Conservation (phyloP, 2,329 filamentous ascomycete species). For the Colletotrichum truncatum region DNA sequence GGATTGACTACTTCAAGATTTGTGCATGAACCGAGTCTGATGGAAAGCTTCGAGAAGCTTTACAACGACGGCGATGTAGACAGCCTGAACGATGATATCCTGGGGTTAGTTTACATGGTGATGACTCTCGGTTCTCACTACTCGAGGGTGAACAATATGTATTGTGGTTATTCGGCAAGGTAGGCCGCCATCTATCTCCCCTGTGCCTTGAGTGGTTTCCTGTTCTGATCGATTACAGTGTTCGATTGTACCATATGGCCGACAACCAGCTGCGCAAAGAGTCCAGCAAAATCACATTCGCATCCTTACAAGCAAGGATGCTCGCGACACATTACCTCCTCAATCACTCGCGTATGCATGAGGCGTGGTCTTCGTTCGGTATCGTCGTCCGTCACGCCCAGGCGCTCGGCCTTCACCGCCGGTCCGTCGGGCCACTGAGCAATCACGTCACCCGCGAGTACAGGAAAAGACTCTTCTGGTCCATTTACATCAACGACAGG, state of each 20-base stretch:
- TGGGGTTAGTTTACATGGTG: not conserved
- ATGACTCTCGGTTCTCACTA: not conserved
- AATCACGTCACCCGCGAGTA: not conserved
- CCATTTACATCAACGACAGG: slow-evolving; percentile 36
- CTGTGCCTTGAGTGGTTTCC: too few relatives aligned
- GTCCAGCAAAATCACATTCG: not conserved
- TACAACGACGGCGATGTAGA: not conserved
- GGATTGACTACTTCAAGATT: not conserved
- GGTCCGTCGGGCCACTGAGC: not conserved
- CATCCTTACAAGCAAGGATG: not conserved
- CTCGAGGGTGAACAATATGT: not conserved
- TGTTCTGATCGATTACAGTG: not conserved
- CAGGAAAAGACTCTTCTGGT: slow-evolving; percentile 33
- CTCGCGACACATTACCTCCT: not conserved
- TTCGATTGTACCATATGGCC: not conserved
- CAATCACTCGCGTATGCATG: not conserved
- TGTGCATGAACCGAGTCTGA: not conserved
- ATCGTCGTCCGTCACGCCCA: slow-evolving; percentile 4
- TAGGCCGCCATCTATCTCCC: not conserved
- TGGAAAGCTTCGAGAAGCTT: not conserved
- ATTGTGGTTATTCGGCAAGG: not conserved
- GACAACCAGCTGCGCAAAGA: not conserved
- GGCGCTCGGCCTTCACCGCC: not conserved
- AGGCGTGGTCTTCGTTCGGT: slow-evolving; percentile 1
- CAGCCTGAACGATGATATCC: not conserved